Base-by-base conservation (phyloP, 805 yeast species). In the Candida oleophila region DNA sequence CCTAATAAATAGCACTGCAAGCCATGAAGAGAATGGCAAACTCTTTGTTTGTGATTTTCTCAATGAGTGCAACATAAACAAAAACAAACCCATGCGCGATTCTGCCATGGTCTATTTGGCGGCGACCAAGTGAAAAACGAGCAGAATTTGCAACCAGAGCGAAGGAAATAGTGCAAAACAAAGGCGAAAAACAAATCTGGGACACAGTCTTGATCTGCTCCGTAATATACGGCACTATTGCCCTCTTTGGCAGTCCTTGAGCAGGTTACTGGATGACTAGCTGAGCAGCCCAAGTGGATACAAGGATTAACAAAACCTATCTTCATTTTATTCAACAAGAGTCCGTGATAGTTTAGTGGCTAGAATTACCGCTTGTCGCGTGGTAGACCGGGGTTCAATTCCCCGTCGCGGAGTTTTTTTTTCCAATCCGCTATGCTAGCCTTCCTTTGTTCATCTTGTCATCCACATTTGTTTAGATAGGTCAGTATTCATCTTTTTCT, bases 331-430 rank as follows among this genome's bases (percentile, higher is more conserved):
- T n/a, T 9, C 38, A 14, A 20, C 15, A 38, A 32, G 22, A 42
- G 16, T 44, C 47, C 47, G 47, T 38, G 47, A 44, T 44, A 44
- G 47, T 44, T 44, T 44, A 44, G 47, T 44, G 47, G 42, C 46
- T 42, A 46, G 56, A 53, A 53, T 53, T 47, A 45, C 55, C 56
- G 56, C 56, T 53, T 53, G 56, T 53, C 56, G 56, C 56, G 56
- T 45, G 56, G 56, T 47, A 47, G 56, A 53, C 56, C 56, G 55
- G 56, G 56, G 56, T 53, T 53, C 56, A 53, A 53, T 53, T 53
- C 56, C 56, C 56, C 55, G 56, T 53, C 56, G 55, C 55, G 56
- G 56, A 53, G 56, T 34, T 42, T 45, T 40, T 49, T 47, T 49
- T 47, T 35, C n/a, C 36, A 4, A 33, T 14, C 16, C 36, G 5